These are phyloP conservation scores for Mrakia frigida DNA, from an alignment of 768 basidiomycete genomes.

Conservation along the genomic window DNA sequence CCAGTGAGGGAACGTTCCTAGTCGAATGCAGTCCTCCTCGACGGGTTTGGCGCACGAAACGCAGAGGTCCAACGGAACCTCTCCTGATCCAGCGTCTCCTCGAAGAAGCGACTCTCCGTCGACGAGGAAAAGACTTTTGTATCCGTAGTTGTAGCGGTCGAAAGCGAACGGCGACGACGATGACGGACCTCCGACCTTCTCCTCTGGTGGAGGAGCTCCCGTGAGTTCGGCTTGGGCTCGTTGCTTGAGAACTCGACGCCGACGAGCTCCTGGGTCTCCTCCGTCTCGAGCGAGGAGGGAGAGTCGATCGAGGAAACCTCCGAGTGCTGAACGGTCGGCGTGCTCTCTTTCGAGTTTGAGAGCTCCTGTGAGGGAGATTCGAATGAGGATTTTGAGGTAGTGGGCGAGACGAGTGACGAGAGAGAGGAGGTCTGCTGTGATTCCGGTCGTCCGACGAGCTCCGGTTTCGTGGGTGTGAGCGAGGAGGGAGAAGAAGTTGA, in stretches of 20 bases:
- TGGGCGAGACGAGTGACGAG: slow-evolving; percentile 98
- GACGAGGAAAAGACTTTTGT: slow-evolving; percentile 36
- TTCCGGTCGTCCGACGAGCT: slow-evolving; percentile 72
- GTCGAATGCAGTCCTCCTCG: slow-evolving; percentile 91
- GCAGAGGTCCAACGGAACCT: slow-evolving; percentile 75
- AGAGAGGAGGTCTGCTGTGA: slow-evolving; percentile 94
- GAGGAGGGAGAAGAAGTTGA: slow-evolving; percentile 91
- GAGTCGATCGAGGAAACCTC: slow-evolving; percentile 84
- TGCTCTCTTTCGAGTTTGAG: slow-evolving; percentile 92
- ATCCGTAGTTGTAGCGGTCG: slow-evolving; percentile 38
- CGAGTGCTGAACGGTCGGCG: slow-evolving; percentile 72
- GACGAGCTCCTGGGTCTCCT: slow-evolving; percentile 42
- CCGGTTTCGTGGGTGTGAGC: slow-evolving; percentile 94
- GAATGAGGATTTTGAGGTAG: slow-evolving; percentile 98
- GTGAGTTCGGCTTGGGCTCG: slow-evolving; percentile 21
- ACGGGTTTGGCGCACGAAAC: slow-evolving; percentile 82
- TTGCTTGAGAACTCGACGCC: slow-evolving; percentile 37
- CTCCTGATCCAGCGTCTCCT: slow-evolving; percentile 47
- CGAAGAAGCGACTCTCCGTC: slow-evolving; percentile 42
- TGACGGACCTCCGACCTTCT: slow-evolving; percentile 21
- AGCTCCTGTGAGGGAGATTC: slow-evolving; percentile 92
- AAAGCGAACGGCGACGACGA: not conserved
- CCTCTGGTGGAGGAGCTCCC: slow-evolving; percentile 34
- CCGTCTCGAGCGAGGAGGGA: slow-evolving; percentile 69
- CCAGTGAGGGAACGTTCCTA: slow-evolving; percentile 96